phyloP scores from a whole-genome alignment of 2,329 filamentous ascomycete genomes.

The Incumbomyces delicatus region DNA sequence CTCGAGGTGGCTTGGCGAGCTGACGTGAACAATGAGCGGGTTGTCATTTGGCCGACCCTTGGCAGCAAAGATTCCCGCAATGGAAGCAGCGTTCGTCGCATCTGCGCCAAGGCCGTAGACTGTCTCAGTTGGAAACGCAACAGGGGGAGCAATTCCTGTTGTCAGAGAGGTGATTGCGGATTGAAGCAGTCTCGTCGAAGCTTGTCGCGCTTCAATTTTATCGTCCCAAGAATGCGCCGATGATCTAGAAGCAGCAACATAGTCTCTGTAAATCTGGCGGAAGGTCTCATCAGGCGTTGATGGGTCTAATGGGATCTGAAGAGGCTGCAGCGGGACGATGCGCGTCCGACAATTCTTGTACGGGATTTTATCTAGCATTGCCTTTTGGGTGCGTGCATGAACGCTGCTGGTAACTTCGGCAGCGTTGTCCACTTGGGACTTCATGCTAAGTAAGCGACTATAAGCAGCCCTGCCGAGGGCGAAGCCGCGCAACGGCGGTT shows the following conservation, averaged over 20 bases:
- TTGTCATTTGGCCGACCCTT: constrained; percentile 91
- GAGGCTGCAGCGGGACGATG: constrained; percentile 12
- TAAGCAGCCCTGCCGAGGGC: too few relatives aligned
- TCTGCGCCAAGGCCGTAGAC: constrained; percentile 97
- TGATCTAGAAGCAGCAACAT: constrained; percentile 4
- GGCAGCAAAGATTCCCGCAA: constrained; percentile 82
- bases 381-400: too few relatives aligned
- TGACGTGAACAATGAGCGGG: constrained; percentile 82
- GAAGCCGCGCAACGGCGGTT: too few relatives aligned
- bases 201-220: too few relatives aligned
- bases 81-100: constrained; percentile 72
- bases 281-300: constrained; percentile 15
- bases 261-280: constrained; percentile 13
- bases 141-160: constrained; percentile 42
- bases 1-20: constrained; percentile 16
- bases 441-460: too few relatives aligned
- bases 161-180: constrained; percentile 17
- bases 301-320: constrained; percentile 14
- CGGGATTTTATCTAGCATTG: constrained; percentile 3
- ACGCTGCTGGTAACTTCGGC: too few relatives aligned
- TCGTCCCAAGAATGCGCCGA: too few relatives aligned
- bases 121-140: constrained; percentile 95
- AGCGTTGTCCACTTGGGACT: too few relatives aligned
- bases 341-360: constrained; percentile 19
- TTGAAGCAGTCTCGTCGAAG: constrained; percentile 7